Conservation (phyloP, 2,329 filamentous ascomycete genomes). For the Colletotrichum sp. region DNA sequence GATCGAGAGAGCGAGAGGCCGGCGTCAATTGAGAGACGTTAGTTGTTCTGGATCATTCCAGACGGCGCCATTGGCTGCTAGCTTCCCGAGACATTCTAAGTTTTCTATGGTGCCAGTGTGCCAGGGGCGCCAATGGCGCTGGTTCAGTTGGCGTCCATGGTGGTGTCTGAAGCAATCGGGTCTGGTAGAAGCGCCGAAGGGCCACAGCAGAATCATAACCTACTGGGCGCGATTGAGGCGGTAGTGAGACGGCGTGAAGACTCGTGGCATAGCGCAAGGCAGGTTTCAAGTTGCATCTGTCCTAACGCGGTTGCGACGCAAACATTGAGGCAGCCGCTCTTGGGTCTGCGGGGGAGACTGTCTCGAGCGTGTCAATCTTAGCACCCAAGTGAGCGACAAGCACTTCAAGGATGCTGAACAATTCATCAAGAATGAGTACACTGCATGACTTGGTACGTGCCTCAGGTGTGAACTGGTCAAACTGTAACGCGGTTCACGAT, state of each 20-base stretch:
- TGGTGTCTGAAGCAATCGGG: not conserved
- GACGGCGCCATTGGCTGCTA: not conserved
- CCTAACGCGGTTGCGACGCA: not conserved
- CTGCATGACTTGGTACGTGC: not conserved
- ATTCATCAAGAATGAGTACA: not conserved
- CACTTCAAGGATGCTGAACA: not conserved
- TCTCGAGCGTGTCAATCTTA: not conserved
- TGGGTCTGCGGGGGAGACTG: not conserved
- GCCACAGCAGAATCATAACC: not conserved
- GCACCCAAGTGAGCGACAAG: not conserved
- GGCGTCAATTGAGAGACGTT: not conserved
- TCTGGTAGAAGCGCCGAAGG: not conserved
- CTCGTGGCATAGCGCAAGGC: conserved; percentile 6
- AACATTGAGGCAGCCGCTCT: not conserved
- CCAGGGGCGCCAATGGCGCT: not conserved
- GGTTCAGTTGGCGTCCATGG: not conserved
- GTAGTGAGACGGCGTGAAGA: not conserved
- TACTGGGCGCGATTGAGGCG: not conserved
- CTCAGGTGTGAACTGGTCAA: not conserved
- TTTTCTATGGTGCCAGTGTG: not conserved
- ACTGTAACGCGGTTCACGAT: not conserved
- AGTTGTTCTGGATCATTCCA: not conserved
- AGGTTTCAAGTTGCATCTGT: not conserved
- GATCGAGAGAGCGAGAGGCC: not conserved
- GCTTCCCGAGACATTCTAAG: conserved; percentile 7